These are phyloP conservation scores for Penicillium sclerotiorum DNA, from an alignment of 2,329 filamentous ascomycete species.

Conservation along the genomic window DNA sequence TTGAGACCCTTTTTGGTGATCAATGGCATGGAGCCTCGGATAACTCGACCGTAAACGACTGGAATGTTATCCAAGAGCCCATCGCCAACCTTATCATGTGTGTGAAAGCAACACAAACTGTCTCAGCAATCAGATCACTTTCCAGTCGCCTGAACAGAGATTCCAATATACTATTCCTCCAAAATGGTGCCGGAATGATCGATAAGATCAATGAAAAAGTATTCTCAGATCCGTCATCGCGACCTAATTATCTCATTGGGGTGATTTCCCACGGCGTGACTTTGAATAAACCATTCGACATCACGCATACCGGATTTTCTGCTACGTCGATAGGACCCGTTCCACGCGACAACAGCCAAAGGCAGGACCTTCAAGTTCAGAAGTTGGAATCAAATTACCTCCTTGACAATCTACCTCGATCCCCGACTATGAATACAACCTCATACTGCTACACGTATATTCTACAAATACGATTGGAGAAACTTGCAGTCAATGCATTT, in stretches of 20 bases:
- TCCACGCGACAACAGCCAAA: conserved; percentile 29
- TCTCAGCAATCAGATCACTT: conserved; percentile 63
- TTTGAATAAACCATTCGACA: conserved; percentile 47
- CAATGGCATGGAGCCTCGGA: conserved; percentile 7
- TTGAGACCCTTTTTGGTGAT: conserved; percentile 2
- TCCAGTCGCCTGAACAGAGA: conserved; percentile 61
- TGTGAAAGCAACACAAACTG: conserved; percentile 68
- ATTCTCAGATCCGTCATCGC: conserved; percentile 62
- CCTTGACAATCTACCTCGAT: conserved; percentile 8
- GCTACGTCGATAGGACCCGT: conserved; percentile 56
- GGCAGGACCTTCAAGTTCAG: neutral
- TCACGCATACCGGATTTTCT: conserved; percentile 57
- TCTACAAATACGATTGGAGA: conserved; percentile 23
- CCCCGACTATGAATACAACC: conserved; percentile 7
- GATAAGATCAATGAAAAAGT: conserved; percentile 70
- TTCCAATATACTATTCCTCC: conserved; percentile 72
- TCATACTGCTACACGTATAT: conserved; percentile 12
- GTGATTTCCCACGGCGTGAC: conserved; percentile 60
- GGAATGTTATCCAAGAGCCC: conserved; percentile 34
- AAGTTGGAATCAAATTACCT: conserved; percentile 5
- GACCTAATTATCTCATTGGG: conserved; percentile 74
- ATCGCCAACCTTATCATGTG: conserved; percentile 73
- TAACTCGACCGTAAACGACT: neutral
- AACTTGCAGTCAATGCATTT: conserved; percentile 22
- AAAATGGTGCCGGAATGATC: conserved; percentile 75